A percentile compares a stretch with the other conserved stretches of the same genome.
phyloP scores from a whole-genome alignment of 2,329 filamentous ascomycete species.

The Microdochium bolleyi region DNA sequence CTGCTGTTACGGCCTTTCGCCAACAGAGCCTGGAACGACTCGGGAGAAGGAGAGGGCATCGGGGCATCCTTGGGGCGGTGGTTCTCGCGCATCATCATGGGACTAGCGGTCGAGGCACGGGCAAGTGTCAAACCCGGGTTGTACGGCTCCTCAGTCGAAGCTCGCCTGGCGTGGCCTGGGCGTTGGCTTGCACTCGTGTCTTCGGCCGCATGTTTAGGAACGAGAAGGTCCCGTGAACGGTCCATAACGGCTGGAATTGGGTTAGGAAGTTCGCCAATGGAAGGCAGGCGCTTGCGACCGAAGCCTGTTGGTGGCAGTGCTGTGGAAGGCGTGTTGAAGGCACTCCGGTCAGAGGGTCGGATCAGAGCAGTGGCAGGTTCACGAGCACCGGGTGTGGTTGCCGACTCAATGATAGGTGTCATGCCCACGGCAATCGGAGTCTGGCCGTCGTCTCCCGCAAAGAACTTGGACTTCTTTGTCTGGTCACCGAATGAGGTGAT shows the following conservation, averaged over 20 bases:
- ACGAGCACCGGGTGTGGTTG: conserved; percentile 60
- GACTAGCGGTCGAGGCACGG: conserved; percentile 60
- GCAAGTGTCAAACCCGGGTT: conserved; percentile 39
- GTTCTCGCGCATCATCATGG: conserved; percentile 51
- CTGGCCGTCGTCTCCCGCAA: conserved; percentile 44
- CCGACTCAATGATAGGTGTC: conserved; percentile 80
- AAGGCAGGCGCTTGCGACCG: conserved; percentile 60
- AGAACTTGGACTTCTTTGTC: conserved; percentile 56
- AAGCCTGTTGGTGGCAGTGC: conserved; percentile 56
- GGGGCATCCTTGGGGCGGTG: conserved; percentile 38
- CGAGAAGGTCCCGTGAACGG: conserved; percentile 19
- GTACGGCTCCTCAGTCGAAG: conserved; percentile 33
- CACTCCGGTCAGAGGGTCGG: conserved; percentile 58
- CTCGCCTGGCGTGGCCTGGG: conserved; percentile 23
- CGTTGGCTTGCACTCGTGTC: conserved; percentile 16
- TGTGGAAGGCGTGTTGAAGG: conserved; percentile 62
- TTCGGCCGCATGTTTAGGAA: conserved; percentile 14
- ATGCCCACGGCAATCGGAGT: conserved; percentile 78
- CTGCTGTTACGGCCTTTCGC: conserved; percentile 50
- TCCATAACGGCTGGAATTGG: conserved; percentile 32
- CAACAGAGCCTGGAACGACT: conserved; percentile 54
- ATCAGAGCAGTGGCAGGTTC: conserved; percentile 61
- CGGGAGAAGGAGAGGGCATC: conserved; percentile 61
- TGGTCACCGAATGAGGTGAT: conserved; percentile 79
- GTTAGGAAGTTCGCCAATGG: conserved; percentile 62